Percentiles rank a stretch among this genome's conserved stretches.
Conservation (phyloP, 2,329 filamentous ascomycete genomes). For the Phyllosticta citrichinensis region DNA sequence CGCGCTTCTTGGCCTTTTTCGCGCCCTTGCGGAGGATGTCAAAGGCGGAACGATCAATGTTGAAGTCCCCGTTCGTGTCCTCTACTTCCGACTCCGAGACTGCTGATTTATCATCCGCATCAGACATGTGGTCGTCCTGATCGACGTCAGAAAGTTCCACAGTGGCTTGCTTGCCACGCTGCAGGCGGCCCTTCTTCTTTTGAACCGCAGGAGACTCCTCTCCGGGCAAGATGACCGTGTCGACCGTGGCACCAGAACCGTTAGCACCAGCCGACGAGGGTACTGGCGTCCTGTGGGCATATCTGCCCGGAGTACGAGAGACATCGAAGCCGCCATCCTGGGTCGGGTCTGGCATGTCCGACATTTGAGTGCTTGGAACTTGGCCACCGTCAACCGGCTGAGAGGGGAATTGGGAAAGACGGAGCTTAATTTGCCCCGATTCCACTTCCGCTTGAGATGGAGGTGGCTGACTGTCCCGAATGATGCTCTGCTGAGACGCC, state of each 20-base stretch:
- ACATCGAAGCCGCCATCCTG: conserved; percentile 71
- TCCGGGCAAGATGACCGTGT: conserved; percentile 50
- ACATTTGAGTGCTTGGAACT: conserved; percentile 49
- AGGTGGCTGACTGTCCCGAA: conserved; percentile 46
- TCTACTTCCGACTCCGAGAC: neutral
- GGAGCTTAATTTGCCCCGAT: conserved; percentile 24
- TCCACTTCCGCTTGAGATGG: conserved; percentile 14
- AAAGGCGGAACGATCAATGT: conserved; percentile 49
- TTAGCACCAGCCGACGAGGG: neutral
- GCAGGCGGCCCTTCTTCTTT: conserved; percentile 50
- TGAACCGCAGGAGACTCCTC: conserved; percentile 54
- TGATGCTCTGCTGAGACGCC: conserved; percentile 49
- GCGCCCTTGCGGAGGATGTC: conserved; percentile 58
- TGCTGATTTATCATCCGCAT: conserved; percentile 20
- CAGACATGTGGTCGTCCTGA: conserved; percentile 23
- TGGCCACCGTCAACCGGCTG: neutral
- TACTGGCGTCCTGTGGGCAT: conserved; percentile 48
- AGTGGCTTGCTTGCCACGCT: conserved; percentile 31
- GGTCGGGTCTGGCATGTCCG: conserved; percentile 63
- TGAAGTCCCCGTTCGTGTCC: conserved; percentile 13
- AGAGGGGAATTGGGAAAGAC: conserved; percentile 21
- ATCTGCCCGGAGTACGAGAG: conserved; percentile 57
- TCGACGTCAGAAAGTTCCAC: conserved; percentile 36
- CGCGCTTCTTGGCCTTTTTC: conserved; percentile 33
- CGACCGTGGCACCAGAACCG: conserved; percentile 42